phyloP scores from a whole-genome alignment of 805 yeast genomes.

The Nakazawaea ambrosiae region DNA sequence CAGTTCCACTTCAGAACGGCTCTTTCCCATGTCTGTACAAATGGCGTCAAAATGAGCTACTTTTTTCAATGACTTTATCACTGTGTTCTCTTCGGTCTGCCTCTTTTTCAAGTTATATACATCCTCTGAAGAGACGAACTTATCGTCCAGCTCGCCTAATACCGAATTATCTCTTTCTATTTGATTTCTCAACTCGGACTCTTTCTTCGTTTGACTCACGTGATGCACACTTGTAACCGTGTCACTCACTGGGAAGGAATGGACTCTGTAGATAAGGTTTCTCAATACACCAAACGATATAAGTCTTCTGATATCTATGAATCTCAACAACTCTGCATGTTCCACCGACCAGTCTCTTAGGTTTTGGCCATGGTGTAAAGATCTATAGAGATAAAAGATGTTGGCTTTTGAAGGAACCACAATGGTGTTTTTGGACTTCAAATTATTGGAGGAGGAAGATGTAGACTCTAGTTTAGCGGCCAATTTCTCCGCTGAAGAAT shows the following conservation, averaged over 20 bases:
- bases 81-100: slow-evolving; percentile 24
- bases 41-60: slow-evolving; percentile 57
- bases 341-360: slow-evolving; percentile 77
- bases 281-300: slow-evolving; percentile 80
- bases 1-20: slow-evolving; percentile 47
- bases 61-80: slow-evolving; percentile 41
- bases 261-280: slow-evolving; percentile 75
- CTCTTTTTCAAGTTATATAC: slow-evolving; percentile 16
- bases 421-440: slow-evolving; percentile 5
- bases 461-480: slow-evolving; percentile 1
- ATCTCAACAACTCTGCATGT: slow-evolving; percentile 47
- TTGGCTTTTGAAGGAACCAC: slow-evolving; percentile 56
- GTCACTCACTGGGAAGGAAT: slow-evolving; percentile 61
- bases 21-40: slow-evolving; percentile 59
- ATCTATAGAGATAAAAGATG: slow-evolving; percentile 66
- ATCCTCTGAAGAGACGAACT: slow-evolving; percentile 16
- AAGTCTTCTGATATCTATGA: slow-evolving; percentile 79
- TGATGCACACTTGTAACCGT: slow-evolving; percentile 28
- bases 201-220: not conserved
- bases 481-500: not conserved
- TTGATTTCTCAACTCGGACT: not conserved
- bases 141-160: slow-evolving; percentile 18
- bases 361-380: slow-evolving; percentile 70
- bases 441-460: slow-evolving; percentile 7
- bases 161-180: slow-evolving; percentile 11